Base-by-base conservation (phyloP, 169 alveolate species). In the Cryptosporidium canis region DNA sequence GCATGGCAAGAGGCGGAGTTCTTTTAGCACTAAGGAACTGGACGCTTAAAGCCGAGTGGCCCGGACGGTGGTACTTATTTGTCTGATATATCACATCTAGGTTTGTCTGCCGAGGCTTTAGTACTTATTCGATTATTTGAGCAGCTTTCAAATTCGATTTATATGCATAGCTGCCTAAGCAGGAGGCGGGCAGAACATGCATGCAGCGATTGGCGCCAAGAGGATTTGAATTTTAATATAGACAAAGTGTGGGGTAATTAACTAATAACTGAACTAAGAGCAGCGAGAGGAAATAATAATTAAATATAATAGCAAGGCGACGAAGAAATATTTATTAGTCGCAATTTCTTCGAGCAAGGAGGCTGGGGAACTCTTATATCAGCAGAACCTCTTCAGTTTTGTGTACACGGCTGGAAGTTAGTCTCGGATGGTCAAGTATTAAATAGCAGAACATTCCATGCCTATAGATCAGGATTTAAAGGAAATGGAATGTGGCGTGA, bases 231-330 rank as follows among this genome's bases (percentile, higher is more conserved):
- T 43, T 66, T 35, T 56, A 48, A 70, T 70, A 70, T 70, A 70
- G 84, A 70, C 84, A 51, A 12, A 47, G 84, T 70, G 84, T 70
- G 84, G 84, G 84, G 84, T 70, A 51, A 51, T 53, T 6, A 18
- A 58, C 18, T 41, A 41, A 66, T 43, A 66, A 66, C 8, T 16
- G 31, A 61, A 33, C 44, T 7, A 66, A 43, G 39, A 66, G 82
- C 39, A 66, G 77, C 56, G 18, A 9, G 58, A 43, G 58, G 58
- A 66, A 66, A 66, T 37, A 9, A 45, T 27, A 41, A 21, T 16
- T 45, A 29, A 67, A 66, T 35, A 67, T 14, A 47, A 67, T 12
- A 67, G 33, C 31, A 21, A 14, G 45, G 45, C 6, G 9, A 31
- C 24, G 45, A 61, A 27, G 21, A 18, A 51, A n/a, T 33, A 51